Evolutionary conservation across 2,329 filamentous ascomycete genomes (phyloP).

Genomic region (Knufia fluminis): DNA sequence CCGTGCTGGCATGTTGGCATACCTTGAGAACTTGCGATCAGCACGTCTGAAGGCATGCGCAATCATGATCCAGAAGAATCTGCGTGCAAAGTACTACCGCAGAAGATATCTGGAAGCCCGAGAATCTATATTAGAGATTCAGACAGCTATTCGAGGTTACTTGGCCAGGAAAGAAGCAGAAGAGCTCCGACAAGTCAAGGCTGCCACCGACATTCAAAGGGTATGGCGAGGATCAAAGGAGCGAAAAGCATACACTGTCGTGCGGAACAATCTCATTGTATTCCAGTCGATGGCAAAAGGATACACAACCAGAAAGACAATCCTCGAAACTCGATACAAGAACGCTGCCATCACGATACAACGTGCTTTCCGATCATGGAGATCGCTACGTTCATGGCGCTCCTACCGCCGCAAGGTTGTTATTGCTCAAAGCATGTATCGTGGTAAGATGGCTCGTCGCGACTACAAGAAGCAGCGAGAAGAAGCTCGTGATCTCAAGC

Average conservation of each 20-base stretch:
- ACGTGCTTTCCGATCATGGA: slow-evolving; percentile 74
- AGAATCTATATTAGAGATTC: slow-evolving; percentile 67
- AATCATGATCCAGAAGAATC: slow-evolving; percentile 97
- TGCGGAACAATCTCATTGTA: slow-evolving; percentile 74
- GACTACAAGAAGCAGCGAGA: slow-evolving; percentile 87
- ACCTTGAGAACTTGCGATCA: slow-evolving; percentile 88
- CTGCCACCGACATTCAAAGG: slow-evolving; percentile 88
- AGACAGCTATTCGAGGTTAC: slow-evolving; percentile 68
- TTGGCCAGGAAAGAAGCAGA: slow-evolving; percentile 68
- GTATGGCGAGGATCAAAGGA: slow-evolving; percentile 92
- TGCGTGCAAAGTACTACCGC: slow-evolving; percentile 90
- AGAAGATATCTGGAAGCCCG: slow-evolving; percentile 82
- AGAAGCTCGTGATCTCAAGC: slow-evolving; percentile 95
- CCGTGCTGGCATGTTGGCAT: slow-evolving; percentile 96
- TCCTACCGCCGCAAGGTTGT: slow-evolving; percentile 82
- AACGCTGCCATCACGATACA: slow-evolving; percentile 89
- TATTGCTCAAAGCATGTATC: slow-evolving; percentile 86
- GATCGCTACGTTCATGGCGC: slow-evolving; percentile 70
- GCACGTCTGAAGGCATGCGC: slow-evolving; percentile 85
- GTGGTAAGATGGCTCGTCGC: slow-evolving; percentile 69
- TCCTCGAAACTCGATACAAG: slow-evolving; percentile 86
- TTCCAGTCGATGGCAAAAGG: slow-evolving; percentile 89
- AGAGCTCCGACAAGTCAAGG: slow-evolving; percentile 71
- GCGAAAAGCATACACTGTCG: slow-evolving; percentile 65
- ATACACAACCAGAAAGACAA: slow-evolving; percentile 78